Conservation (phyloP, 2,329 filamentous ascomycete species). For the Acarospora socialis region DNA sequence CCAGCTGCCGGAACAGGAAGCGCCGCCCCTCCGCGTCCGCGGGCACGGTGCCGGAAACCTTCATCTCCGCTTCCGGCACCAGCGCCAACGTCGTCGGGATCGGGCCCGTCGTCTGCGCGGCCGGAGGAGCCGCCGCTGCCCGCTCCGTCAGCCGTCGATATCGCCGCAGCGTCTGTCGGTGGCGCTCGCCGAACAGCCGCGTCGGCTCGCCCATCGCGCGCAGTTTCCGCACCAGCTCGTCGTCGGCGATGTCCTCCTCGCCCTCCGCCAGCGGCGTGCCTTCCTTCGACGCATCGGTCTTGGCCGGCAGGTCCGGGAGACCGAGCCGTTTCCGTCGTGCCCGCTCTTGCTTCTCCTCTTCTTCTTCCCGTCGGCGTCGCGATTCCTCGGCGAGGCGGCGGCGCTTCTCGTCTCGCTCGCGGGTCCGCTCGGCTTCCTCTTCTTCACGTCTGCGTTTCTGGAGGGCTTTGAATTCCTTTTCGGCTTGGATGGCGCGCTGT, state of each 20-base stretch:
- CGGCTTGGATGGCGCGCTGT: slow-evolving; percentile 55
- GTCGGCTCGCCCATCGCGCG: slow-evolving; percentile 59
- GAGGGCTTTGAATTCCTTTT: slow-evolving; percentile 52
- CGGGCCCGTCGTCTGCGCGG: slow-evolving; percentile 55
- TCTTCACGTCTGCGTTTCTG: slow-evolving; percentile 85
- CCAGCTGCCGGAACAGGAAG: slow-evolving; percentile 74
- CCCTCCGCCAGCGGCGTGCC: slow-evolving; percentile 22
- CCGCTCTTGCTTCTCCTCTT: slow-evolving; percentile 59
- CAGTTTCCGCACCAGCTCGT: slow-evolving; percentile 53
- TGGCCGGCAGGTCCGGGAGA: slow-evolving; percentile 56
- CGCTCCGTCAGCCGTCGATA: slow-evolving; percentile 48
- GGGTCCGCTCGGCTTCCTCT: slow-evolving; percentile 57
- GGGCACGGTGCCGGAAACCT: slow-evolving; percentile 50
- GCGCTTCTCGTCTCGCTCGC: slow-evolving; percentile 66
- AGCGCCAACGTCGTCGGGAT: slow-evolving; percentile 74
- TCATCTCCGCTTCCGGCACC: slow-evolving; percentile 79
- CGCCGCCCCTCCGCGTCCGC: slow-evolving; percentile 51
- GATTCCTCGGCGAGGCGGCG: slow-evolving; percentile 70
- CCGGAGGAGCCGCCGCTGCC: slow-evolving; percentile 25
- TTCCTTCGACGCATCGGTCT: slow-evolving; percentile 23
- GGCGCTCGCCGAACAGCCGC: slow-evolving; percentile 67
- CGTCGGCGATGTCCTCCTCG: slow-evolving; percentile 53
- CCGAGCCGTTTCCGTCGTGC: slow-evolving; percentile 62
- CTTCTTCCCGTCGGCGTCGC: slow-evolving; percentile 51
- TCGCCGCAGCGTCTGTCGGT: slow-evolving; percentile 52